Evolutionary conservation across 257 asterid genomes (phyloP), one percentile per base, ranked within the genome.

Genomic region (Solanum gracilifrons): DNA sequence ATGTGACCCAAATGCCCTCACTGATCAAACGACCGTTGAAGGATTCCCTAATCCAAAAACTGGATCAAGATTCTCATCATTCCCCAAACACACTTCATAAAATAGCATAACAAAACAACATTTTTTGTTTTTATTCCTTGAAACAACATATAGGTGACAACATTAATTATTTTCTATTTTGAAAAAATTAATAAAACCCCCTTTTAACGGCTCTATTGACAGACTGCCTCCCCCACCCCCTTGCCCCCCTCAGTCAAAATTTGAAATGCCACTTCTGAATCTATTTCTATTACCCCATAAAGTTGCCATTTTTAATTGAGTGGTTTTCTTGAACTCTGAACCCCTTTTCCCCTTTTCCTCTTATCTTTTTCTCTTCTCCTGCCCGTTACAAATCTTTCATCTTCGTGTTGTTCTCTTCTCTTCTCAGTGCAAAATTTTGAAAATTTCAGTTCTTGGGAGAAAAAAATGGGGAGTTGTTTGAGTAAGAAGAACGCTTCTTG

Each of bases 381-480:
- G 21, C 87, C 88, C 90, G 76, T 85, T 88, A 13, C 89, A 74
- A 60, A 62, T 79, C 58, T 84, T 37, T 46, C 41, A 43, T 36
- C 58, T 66, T 88, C 46, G 6, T 85, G 7, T 37, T 69, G 43
- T 33, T 55, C 0, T 27, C 35, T 33, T 32, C 36, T 36, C 39
- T 36, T 32, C 39, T 84, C 86, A 7, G 12, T 87, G 16, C n/a
- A n/a, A 37, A 43, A 76, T 10, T 86, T 89, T 89, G 73, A n/a
- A 13, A 75, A 58, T 60, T 88, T 82, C 87, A 84, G 16, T 76
- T 60, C 13, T 64, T 64, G 64, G 58, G 87, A 16, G 8, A 7
- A 6, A 88, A 88, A 87, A 91, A 97, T 97, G 99, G 99, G 99
- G 29, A 88, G 91, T 88, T 97, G 99, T 91, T 94, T 94, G 62